phyloP scores from a whole-genome alignment of 441 rosid genomes.

The Jatropha podagrica region DNA sequence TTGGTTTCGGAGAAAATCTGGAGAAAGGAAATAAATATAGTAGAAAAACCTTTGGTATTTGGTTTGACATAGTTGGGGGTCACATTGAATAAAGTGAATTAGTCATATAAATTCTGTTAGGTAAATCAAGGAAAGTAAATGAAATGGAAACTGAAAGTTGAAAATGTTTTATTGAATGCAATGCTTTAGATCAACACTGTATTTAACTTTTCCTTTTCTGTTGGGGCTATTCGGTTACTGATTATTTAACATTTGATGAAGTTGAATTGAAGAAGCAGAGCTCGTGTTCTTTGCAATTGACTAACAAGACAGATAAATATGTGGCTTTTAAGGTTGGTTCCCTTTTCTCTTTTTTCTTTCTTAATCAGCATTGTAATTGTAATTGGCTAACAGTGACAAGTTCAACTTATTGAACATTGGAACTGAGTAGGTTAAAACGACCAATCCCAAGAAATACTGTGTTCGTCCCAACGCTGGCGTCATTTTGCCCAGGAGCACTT shows the following conservation, averaged over 20 bases:
- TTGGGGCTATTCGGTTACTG: neutral
- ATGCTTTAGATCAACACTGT: neutral
- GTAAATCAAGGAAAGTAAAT: neutral
- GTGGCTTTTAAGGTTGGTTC: slow-evolving; percentile 74
- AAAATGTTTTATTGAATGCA: neutral
- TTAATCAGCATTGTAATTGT: neutral
- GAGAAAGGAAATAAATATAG: neutral
- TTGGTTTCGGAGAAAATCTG: slow-evolving; percentile 19
- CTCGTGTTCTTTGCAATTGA: slow-evolving; percentile 64
- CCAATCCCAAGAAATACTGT: slow-evolving; percentile 79
- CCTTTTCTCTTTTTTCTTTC: neutral
- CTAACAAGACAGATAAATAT: slow-evolving; percentile 67
- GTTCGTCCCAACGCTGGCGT: slow-evolving; percentile 84
- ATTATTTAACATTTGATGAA: slow-evolving; percentile 10
- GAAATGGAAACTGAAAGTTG: neutral
- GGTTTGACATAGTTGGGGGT: neutral
- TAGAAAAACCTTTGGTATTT: neutral
- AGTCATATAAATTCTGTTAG: neutral
- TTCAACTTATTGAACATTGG: slow-evolving; percentile 10
- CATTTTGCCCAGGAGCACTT: slow-evolving; percentile 61
- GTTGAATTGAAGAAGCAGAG: slow-evolving; percentile 90
- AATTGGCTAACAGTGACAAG: neutral
- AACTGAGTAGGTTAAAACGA: slow-evolving; percentile 68
- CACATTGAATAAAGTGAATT: neutral
- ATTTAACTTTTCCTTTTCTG: neutral